Evolutionary conservation across 164 flowering plant species (phyloP).

Genomic region (Annona squamosa): DNA sequence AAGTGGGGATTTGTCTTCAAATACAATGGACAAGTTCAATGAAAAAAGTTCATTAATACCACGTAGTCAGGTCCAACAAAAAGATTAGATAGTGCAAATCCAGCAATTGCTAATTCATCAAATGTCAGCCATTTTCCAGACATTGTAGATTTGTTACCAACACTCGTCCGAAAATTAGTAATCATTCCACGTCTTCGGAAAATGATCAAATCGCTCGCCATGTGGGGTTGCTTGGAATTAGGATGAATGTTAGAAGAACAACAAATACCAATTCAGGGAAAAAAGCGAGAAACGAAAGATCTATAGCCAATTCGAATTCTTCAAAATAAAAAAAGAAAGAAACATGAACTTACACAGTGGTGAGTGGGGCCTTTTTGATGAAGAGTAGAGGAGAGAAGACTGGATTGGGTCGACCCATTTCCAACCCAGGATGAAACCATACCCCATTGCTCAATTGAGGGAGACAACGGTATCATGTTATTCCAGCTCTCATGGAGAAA

Average conservation of each 20-base stretch:
- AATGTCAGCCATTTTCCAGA: not conserved
- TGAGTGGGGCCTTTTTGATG: slow-evolving; percentile 25
- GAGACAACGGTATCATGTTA: slow-evolving; percentile 1
- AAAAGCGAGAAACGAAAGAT: not conserved
- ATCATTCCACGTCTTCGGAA: not conserved
- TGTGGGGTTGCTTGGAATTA: not conserved
- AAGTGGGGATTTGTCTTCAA: too few species aligned
- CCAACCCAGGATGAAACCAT: slow-evolving; percentile 40
- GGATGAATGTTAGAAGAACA: not conserved
- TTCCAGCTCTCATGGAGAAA: not conserved
- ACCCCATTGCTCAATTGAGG: slow-evolving; percentile 19
- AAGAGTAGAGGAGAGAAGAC: slow-evolving; percentile 26
- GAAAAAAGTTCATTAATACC: too few species aligned
- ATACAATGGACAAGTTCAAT: too few species aligned
- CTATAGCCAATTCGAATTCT: not conserved
- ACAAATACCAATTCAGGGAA: not conserved
- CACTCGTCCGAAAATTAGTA: not conserved
- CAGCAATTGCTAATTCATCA: not conserved
- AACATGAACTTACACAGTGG: slow-evolving; percentile 31
- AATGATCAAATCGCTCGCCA: not conserved
- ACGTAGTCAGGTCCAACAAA: too few species aligned
- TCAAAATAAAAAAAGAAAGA: not conserved
- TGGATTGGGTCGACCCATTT: slow-evolving; percentile 38
- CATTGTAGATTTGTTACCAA: not conserved
- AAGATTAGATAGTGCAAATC: too few species aligned